These are phyloP conservation scores for Ramularia endophylla DNA, from an alignment of 2,329 filamentous ascomycete genomes.

Conservation along the genomic window DNA sequence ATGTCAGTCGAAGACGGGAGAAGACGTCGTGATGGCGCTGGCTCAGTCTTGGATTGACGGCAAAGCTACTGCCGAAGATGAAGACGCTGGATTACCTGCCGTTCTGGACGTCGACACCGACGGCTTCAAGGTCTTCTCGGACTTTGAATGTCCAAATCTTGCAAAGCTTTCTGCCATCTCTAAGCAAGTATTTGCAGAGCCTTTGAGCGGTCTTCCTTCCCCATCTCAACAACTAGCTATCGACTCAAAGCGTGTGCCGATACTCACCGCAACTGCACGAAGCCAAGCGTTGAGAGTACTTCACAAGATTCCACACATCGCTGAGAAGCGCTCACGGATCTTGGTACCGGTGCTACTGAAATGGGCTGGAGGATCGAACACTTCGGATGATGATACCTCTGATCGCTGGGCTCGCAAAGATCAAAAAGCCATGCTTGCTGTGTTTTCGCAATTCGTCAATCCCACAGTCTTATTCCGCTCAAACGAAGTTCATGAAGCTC, in stretches of 20 bases:
- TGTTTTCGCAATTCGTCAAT: conserved; percentile 83
- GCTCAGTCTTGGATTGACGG: conserved; percentile 68
- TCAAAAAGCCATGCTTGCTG: conserved; percentile 71
- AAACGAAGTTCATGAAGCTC: conserved; percentile 66
- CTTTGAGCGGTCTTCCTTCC: conserved; percentile 32
- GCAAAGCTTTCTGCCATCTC: conserved; percentile 52
- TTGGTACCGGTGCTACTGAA: conserved; percentile 80
- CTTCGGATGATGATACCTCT: conserved; percentile 12
- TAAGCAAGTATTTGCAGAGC: conserved; percentile 46
- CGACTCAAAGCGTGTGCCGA: conserved; percentile 11
- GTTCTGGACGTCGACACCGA: conserved; percentile 20
- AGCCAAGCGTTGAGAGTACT: conserved; percentile 76
- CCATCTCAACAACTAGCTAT: conserved; percentile 14
- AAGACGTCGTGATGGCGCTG: conserved; percentile 64
- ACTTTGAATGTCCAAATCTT: conserved; percentile 82
- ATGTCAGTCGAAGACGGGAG: conserved; percentile 62
- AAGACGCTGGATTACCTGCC: conserved; percentile 4
- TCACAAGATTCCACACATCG: conserved; percentile 64
- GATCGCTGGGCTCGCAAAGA: conserved; percentile 66
- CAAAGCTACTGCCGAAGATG: conserved; percentile 34
- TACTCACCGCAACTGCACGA: conserved; percentile 36
- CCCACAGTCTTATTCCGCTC: conserved; percentile 76
- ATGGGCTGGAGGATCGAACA: conserved; percentile 57
- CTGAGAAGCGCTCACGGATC: conserved; percentile 78
- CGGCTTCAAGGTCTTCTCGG: conserved; percentile 46